Conservation (phyloP, 2,329 filamentous ascomycete genomes). For the Alternaria hordeiaustralica region DNA sequence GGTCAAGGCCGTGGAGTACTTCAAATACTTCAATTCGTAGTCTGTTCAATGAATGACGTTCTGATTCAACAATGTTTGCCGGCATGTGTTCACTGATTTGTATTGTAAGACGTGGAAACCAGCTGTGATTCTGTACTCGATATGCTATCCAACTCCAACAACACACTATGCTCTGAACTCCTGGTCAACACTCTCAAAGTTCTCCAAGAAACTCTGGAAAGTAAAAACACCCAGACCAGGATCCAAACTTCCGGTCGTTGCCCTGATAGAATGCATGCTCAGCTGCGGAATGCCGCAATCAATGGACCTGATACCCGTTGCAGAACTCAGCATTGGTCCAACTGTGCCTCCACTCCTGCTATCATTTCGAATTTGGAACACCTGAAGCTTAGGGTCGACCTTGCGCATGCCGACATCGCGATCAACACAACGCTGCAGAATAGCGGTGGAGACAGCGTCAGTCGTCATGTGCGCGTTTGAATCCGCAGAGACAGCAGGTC, state of each 20-base stretch:
- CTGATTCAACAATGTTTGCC: background rate
- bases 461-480: conserved; percentile 97
- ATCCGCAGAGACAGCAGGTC: conserved; percentile 80
- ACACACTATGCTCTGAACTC: conserved; percentile 65
- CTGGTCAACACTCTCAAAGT: conserved; percentile 82
- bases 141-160: background rate
- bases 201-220: conserved; percentile 88
- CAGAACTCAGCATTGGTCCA: conserved; percentile 85
- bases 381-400: conserved; percentile 69
- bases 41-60: background rate
- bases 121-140: background rate
- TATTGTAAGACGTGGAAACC: background rate
- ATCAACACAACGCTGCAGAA: conserved; percentile 80
- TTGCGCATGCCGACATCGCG: conserved; percentile 53
- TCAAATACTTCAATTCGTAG: conserved; percentile 2
- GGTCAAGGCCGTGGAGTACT: background rate
- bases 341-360: conserved; percentile 88
- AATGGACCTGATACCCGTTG: conserved; percentile 80
- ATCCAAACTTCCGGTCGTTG: conserved; percentile 84
- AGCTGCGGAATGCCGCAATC: conserved; percentile 91
- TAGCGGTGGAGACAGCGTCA: conserved; percentile 81
- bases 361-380: conserved; percentile 96
- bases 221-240: conserved; percentile 86
- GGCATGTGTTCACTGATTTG: background rate
- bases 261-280: conserved; percentile 92